These are phyloP conservation scores for Tricholoma flavovirens DNA, from an alignment of 768 basidiomycete species.

Conservation along the genomic window DNA sequence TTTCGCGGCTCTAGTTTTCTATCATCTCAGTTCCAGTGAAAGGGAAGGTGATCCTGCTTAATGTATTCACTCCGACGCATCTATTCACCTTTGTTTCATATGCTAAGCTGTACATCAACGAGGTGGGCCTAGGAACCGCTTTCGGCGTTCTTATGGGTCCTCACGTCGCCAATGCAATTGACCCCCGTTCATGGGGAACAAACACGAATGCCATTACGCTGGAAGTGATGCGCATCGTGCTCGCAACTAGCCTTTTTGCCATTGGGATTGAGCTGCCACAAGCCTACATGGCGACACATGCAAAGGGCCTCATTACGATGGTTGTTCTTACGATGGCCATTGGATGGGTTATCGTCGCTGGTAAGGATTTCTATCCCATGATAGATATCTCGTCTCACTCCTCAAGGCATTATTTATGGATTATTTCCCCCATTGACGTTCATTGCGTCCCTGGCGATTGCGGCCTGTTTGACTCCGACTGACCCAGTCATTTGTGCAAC, in stretches of 20 bases:
- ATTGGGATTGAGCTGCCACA: constrained; percentile 91
- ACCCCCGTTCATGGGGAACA: constrained; percentile 70
- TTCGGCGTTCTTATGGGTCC: constrained; percentile 69
- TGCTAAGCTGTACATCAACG: constrained; percentile 80
- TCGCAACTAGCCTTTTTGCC: constrained; percentile 89
- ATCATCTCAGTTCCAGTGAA: constrained; percentile 78
- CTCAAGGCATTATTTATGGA: constrained; percentile 54
- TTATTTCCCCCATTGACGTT: constrained; percentile 70
- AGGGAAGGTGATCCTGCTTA: constrained; percentile 51
- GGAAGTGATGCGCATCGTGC: constrained; percentile 39
- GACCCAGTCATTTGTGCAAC: constrained; percentile 91
- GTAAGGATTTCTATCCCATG: constrained; percentile 27
- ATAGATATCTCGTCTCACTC: neutral
- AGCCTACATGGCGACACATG: constrained; percentile 78
- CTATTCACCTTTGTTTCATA: neutral
- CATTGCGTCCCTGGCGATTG: constrained; percentile 76
- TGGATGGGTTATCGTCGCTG: constrained; percentile 74
- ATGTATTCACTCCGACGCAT: neutral
- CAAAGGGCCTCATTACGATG: constrained; percentile 60
- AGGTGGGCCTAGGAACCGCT: constrained; percentile 86
- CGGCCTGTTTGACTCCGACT: constrained; percentile 88
- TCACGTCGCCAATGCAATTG: constrained; percentile 60
- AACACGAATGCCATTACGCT: constrained; percentile 53
- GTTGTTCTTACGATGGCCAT: constrained; percentile 83
- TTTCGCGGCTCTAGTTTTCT: constrained; percentile 55